A percentile compares a stretch with the other conserved stretches of the same genome.
Evolutionary conservation across 495 filamentous ascomycete genomes (phyloP).

Genomic region (Cenococcum geophilum): DNA sequence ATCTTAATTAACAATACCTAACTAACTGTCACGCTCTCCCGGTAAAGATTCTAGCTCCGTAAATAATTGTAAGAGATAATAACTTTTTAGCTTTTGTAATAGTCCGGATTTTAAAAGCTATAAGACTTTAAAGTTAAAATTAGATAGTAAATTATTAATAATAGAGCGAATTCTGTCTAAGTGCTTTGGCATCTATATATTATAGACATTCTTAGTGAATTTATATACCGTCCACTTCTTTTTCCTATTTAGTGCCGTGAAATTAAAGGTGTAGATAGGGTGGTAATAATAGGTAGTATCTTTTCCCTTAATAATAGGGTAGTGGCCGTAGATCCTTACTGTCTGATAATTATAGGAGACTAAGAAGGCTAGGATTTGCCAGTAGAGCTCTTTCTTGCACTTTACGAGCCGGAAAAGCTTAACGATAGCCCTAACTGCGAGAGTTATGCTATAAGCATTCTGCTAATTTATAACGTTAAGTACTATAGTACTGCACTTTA

Average conservation of each 20-base stretch:
- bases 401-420: constrained; percentile 37
- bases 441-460: constrained; percentile 38
- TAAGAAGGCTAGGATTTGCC: constrained; percentile 44
- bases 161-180: constrained; percentile 28
- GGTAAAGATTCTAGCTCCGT: neutral
- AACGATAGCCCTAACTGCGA: constrained; percentile 35
- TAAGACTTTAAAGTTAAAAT: constrained; percentile 17
- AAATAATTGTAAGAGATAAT: neutral
- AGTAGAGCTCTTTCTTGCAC: constrained; percentile 39
- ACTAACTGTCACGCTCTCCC: too few species aligned
- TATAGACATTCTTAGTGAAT: constrained; percentile 30
- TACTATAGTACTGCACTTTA: constrained; percentile 36
- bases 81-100: neutral
- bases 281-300: constrained; percentile 35
- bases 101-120: neutral
- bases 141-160: constrained; percentile 10
- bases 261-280: constrained; percentile 31
- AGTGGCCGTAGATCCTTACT: constrained; percentile 36
- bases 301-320: constrained; percentile 19
- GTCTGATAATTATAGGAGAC: constrained; percentile 42
- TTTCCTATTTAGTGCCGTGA: constrained; percentile 33
- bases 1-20: constrained; percentile 5
- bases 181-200: constrained; percentile 25
- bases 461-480: constrained; percentile 38
- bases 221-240: constrained; percentile 35